phyloP scores from a whole-genome alignment of 2,329 filamentous ascomycete species.

The Paraphoma chrysanthemicola region DNA sequence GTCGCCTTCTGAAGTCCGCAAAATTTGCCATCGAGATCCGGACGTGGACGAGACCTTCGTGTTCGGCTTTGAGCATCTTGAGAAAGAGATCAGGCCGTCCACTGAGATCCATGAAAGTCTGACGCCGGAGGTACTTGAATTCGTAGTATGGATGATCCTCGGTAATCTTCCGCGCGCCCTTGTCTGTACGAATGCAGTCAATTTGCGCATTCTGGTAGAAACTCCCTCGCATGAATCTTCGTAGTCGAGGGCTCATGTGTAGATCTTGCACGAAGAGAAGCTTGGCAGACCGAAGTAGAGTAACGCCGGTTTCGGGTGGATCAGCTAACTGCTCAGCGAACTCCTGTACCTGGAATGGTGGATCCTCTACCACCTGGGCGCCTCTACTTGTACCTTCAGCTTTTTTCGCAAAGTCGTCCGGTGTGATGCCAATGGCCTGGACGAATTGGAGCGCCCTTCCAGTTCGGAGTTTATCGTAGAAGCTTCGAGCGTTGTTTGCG shows the following conservation, averaged over 20 bases:
- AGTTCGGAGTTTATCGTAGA: slow-evolving; percentile 84
- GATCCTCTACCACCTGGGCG: slow-evolving; percentile 73
- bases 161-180: slow-evolving; percentile 90
- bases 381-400: slow-evolving; percentile 79
- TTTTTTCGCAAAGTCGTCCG: slow-evolving; percentile 88
- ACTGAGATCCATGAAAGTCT: slow-evolving; percentile 82
- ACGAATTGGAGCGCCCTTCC: slow-evolving; percentile 83
- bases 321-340: slow-evolving; percentile 75
- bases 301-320: slow-evolving; percentile 66
- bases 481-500: slow-evolving; percentile 79
- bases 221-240: slow-evolving; percentile 81
- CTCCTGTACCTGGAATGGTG: slow-evolving; percentile 79
- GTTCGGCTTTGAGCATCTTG: slow-evolving; percentile 96
- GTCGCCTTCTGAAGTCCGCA: slow-evolving; percentile 75
- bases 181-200: slow-evolving; percentile 90
- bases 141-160: slow-evolving; percentile 97
- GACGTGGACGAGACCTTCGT: slow-evolving; percentile 90
- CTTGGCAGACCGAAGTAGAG: slow-evolving; percentile 80
- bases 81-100: slow-evolving; percentile 87
- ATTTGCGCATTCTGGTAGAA: slow-evolving; percentile 86
- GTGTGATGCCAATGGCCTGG: slow-evolving; percentile 85
- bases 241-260: slow-evolving; percentile 84
- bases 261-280: slow-evolving; percentile 92
- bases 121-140: slow-evolving; percentile 93
- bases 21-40: slow-evolving; percentile 78